Evolutionary conservation across 805 yeast genomes (phyloP).

Genomic region (Yamadazyma philogaea): DNA sequence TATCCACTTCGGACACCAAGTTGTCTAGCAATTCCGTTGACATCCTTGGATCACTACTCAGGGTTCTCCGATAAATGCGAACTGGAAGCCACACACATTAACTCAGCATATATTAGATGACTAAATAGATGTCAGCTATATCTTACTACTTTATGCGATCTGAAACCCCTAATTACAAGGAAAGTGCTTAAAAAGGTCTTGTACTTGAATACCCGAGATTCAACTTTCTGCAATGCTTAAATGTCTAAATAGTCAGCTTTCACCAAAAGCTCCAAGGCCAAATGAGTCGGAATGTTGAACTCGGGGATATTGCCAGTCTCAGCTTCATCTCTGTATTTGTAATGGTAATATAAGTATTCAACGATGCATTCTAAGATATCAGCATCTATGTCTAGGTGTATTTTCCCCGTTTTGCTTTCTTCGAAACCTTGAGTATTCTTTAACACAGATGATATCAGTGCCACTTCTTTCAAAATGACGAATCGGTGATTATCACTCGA

Average conservation of each 20-base stretch:
- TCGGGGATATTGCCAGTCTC: conserved; percentile 66
- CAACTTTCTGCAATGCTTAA: conserved; percentile 15
- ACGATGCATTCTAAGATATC: conserved; percentile 72
- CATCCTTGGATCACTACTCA: not conserved
- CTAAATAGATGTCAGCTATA: not conserved
- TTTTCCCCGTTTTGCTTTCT: conserved; percentile 57
- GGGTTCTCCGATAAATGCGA: not conserved
- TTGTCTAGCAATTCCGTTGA: conserved; percentile 6
- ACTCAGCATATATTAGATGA: not conserved
- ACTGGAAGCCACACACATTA: not conserved
- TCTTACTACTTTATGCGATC: not conserved
- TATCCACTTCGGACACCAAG: conserved; percentile 3
- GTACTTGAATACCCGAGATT: not conserved
- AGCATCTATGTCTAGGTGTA: conserved; percentile 65
- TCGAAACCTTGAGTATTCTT: conserved; percentile 51
- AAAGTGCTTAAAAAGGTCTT: not conserved
- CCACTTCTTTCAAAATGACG: conserved; percentile 67
- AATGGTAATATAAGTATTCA: conserved; percentile 77
- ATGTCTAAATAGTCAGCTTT: conserved; percentile 90
- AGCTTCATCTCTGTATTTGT: conserved; percentile 57
- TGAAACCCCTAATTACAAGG: not conserved
- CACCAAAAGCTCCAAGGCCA: conserved; percentile 86
- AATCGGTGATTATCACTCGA: conserved; percentile 70
- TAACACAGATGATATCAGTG: conserved; percentile 61
- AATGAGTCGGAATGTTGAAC: conserved; percentile 88